These are phyloP conservation scores for Scutellaria minor DNA, from an alignment of 257 asterid genomes.

Conservation along the genomic window DNA sequence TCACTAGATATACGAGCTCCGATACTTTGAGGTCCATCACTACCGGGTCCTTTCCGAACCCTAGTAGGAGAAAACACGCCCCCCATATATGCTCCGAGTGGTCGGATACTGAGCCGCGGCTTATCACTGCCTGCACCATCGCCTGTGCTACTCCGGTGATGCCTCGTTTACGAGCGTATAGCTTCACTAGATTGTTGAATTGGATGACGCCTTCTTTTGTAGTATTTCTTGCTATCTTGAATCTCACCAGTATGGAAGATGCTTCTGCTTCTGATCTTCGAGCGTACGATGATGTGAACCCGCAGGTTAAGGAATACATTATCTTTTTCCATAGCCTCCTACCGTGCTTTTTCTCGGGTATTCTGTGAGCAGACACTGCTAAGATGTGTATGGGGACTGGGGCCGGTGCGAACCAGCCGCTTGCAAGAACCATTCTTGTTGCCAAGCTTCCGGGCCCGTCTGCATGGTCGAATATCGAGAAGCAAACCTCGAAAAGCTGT, in stretches of 20 bases:
- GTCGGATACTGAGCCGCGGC: slow-evolving; percentile 46
- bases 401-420: slow-evolving; percentile 90
- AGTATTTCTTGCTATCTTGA: slow-evolving; percentile 62
- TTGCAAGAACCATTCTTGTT: slow-evolving; percentile 80
- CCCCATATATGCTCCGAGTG: slow-evolving; percentile 86
- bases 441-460: slow-evolving; percentile 83
- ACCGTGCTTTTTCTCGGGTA: slow-evolving; percentile 73
- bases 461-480: slow-evolving; percentile 89
- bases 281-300: slow-evolving; percentile 65
- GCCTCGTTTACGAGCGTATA: slow-evolving; percentile 67
- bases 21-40: slow-evolving; percentile 69
- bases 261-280: slow-evolving; percentile 74
- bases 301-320: slow-evolving; percentile 62
- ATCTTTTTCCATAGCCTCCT: slow-evolving; percentile 60
- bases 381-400: slow-evolving; percentile 64
- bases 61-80: slow-evolving; percentile 69
- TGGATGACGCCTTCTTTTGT: slow-evolving; percentile 63
- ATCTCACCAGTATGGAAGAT: slow-evolving; percentile 60
- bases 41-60: slow-evolving; percentile 71
- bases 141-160: slow-evolving; percentile 63
- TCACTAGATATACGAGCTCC: slow-evolving; percentile 61
- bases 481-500: slow-evolving; percentile 93
- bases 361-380: slow-evolving; percentile 70
- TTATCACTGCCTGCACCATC: slow-evolving; percentile 65
- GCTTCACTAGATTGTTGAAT: slow-evolving; percentile 54